Conservation (phyloP, 306 rosid genomes). For the Amphicarpaea edgeworthii region DNA sequence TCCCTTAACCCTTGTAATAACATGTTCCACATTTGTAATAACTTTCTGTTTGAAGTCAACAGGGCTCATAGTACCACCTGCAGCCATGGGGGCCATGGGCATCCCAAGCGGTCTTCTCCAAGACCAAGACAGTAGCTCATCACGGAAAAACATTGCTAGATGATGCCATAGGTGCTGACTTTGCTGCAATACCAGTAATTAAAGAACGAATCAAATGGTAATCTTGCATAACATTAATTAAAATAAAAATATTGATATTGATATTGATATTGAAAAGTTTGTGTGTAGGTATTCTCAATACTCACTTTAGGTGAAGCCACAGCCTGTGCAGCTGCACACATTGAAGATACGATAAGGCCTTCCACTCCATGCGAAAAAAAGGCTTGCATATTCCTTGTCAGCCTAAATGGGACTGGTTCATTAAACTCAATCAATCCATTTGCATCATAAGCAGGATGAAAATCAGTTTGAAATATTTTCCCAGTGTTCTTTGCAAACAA, state of each 20-base stretch:
- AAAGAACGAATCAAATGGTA: constrained; percentile 30
- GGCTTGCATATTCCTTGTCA: constrained; percentile 96
- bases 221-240: constrained; percentile 30
- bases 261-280: constrained; percentile 13
- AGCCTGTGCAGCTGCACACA: constrained; percentile 99
- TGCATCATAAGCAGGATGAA: constrained; percentile 96
- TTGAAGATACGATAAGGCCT: constrained; percentile 97
- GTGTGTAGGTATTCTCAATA: constrained; percentile 29
- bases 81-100: constrained; percentile 82
- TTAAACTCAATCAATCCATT: constrained; percentile 92
- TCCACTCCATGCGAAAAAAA: constrained; percentile 98
- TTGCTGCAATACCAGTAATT: constrained; percentile 75
- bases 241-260: constrained; percentile 24
- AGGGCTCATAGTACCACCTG: constrained; percentile 83
- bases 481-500: constrained; percentile 98
- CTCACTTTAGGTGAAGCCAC: constrained; percentile 90
- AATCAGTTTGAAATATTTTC: constrained; percentile 95
- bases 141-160: constrained; percentile 99
- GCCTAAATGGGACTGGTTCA: constrained; percentile 98
- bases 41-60: constrained; percentile 90
- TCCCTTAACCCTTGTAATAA: constrained; percentile 75
- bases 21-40: constrained; percentile 83
- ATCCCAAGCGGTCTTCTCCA: constrained; percentile 99
- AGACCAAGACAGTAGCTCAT: constrained; percentile 97
- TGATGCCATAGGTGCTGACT: constrained; percentile 98